phyloP scores from a whole-genome alignment of 495 filamentous ascomycete species.

The Immersiella caudata region DNA sequence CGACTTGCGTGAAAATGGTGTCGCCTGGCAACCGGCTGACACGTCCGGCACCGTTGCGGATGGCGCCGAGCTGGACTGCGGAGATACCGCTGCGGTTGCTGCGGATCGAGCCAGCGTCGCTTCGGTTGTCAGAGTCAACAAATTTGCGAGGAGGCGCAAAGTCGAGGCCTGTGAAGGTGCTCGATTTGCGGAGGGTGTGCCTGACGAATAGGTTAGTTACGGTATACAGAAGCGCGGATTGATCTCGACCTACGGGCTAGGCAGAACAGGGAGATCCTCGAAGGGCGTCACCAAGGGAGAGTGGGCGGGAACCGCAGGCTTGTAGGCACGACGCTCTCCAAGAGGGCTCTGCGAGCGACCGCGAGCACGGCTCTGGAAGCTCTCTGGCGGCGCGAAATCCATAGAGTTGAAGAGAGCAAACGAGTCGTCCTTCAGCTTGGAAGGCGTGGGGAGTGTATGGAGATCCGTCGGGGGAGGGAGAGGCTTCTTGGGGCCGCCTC shows the following conservation, averaged over 20 bases:
- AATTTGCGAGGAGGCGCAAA: slow-evolving; percentile 94
- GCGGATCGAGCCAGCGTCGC: slow-evolving; percentile 88
- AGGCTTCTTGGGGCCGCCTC: slow-evolving; percentile 52
- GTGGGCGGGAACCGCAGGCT: slow-evolving; percentile 67
- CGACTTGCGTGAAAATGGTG: slow-evolving; percentile 77
- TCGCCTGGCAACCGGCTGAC: slow-evolving; percentile 83
- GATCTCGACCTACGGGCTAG: slow-evolving; percentile 80
- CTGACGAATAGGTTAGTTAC: slow-evolving; percentile 46
- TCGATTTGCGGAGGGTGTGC: slow-evolving; percentile 83
- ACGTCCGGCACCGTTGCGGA: slow-evolving; percentile 87
- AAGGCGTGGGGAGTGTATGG: slow-evolving; percentile 77
- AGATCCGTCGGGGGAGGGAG: slow-evolving; percentile 76
- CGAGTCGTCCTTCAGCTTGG: slow-evolving; percentile 81
- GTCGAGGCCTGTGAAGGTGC: slow-evolving; percentile 86
- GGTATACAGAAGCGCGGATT: slow-evolving; percentile 4
- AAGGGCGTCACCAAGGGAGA: slow-evolving; percentile 79
- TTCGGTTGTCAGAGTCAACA: slow-evolving; percentile 68
- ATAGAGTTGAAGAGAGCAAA: slow-evolving; percentile 67
- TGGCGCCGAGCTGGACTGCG: slow-evolving; percentile 66
- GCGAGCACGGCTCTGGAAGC: slow-evolving; percentile 65
- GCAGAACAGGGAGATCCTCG: slow-evolving; percentile 82
- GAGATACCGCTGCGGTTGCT: slow-evolving; percentile 84
- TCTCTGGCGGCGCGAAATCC: slow-evolving; percentile 84
- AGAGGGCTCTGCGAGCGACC: slow-evolving; percentile 81
- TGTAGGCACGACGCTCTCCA: slow-evolving; percentile 75